Conservation (phyloP, 1,139 yeast species). For the Debaryomyces udenii region DNA sequence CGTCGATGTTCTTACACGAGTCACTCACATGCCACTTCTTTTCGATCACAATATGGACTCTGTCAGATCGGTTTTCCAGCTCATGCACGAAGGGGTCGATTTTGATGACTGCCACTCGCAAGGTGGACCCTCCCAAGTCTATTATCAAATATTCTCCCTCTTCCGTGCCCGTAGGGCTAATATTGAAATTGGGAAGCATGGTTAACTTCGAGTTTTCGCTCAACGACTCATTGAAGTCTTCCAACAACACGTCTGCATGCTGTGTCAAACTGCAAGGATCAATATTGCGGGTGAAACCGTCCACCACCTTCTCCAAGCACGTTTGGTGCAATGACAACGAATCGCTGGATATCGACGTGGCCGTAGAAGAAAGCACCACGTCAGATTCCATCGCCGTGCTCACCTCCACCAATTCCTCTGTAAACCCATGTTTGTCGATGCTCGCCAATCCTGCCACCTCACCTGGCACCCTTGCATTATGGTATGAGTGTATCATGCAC, state of each 20-base stretch:
- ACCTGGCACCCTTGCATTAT: no score
- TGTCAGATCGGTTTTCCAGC: constrained; percentile 19
- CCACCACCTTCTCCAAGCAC: neutral
- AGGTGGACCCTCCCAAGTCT: constrained; percentile 60
- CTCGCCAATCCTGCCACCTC: no score
- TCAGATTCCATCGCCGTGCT: neutral
- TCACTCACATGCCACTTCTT: constrained; percentile 47
- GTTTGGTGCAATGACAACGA: neutral
- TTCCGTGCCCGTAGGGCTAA: constrained; percentile 47
- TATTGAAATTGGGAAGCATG: constrained; percentile 52
- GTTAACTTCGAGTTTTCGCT: constrained; percentile 32
- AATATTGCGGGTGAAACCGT: constrained; percentile 1
- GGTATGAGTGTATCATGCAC: no score
- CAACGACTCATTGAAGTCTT: constrained; percentile 36
- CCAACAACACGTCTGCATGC: constrained; percentile 21
- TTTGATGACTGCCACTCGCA: constrained; percentile 50
- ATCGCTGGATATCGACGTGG: constrained; percentile 2
- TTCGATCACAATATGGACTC: constrained; percentile 36
- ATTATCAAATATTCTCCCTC: constrained; percentile 48
- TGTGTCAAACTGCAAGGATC: constrained; percentile 10
- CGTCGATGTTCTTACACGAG: constrained; percentile 39
- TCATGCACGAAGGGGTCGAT: constrained; percentile 24
- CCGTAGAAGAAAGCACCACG: neutral
- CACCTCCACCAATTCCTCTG: neutral
- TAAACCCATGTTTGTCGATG: no score